Evolutionary conservation across 305 asterid genomes (phyloP), one percentile per base, ranked within the genome.

Genomic region (Solanum hybrid): DNA sequence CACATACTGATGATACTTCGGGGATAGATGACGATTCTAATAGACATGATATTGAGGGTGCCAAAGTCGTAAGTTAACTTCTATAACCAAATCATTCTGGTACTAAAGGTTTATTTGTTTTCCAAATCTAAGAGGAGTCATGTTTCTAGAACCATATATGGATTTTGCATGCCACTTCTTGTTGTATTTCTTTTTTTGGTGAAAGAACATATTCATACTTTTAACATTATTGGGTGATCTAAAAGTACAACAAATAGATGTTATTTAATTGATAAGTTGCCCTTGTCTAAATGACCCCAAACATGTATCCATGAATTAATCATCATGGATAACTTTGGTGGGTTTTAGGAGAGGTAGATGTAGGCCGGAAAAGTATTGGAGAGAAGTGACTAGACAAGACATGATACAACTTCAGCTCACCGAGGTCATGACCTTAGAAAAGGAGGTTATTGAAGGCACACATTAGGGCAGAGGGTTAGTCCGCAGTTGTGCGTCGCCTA

Each of bases 11-110:
- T 89, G 90, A 32, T 89, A 89, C 10, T 82, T 89, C 57, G 17
- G 89, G 79, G 34, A 26, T n/a, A 76, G 91, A 87, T 87, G 90
- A 27, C 36, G 92, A 91, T 79, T 89, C 89, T 87, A 92, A 90
- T 86, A 92, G 84, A 83, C 57, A 84, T 72, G 76, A 29, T 27
- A 37, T 68, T 39, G 37, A 41, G 17, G 20, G 82, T 37, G 57
- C 84, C 79, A 76, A 82, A 84, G 31, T 51, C 22, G 84, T 84
- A 73, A 73, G 89, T 89, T 45, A 51, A 89, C 24, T 83, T 37
- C 85, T 34, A 38, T 38, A 79, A 89, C 70, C 70, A 57, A 57
- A 78, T 57, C 68, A 79, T 78, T 65, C 22, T 51, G 79, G 87
- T 31, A 27, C 68, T 36, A 85, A 57, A 57, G 77, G 41, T 78